Evolutionary conservation across 805 yeast species (phyloP).

Genomic region (Yarrowia osloensis): DNA sequence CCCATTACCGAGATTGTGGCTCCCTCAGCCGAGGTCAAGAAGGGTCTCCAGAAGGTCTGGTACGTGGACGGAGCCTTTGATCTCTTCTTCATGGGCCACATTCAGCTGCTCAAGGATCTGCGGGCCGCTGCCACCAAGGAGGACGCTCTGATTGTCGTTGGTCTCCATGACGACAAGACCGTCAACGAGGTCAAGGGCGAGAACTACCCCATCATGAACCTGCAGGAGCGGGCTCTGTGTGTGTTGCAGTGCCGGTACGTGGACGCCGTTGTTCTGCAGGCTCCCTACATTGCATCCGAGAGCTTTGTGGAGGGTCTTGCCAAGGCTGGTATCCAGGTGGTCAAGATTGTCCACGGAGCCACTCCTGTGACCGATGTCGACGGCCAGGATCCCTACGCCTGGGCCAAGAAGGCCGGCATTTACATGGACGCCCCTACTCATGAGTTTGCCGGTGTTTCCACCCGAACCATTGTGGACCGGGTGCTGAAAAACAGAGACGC

Average conservation of each 20-base stretch:
- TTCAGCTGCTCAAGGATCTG: slow-evolving; percentile 63
- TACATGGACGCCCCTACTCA: slow-evolving; percentile 54
- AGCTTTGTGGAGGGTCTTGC: slow-evolving; percentile 47
- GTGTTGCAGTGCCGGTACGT: slow-evolving; percentile 85
- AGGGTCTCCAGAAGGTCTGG: slow-evolving; percentile 39
- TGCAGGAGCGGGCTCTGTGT: slow-evolving; percentile 82
- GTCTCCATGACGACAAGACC: slow-evolving; percentile 61
- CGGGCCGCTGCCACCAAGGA: slow-evolving; percentile 45
- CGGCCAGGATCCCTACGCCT: slow-evolving; percentile 47
- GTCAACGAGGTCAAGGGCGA: slow-evolving; percentile 60
- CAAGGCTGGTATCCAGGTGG: slow-evolving; percentile 42
- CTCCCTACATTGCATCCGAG: slow-evolving; percentile 56
- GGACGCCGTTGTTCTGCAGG: slow-evolving; percentile 73
- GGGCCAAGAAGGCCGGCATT: slow-evolving; percentile 43
- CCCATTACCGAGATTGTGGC: slow-evolving; percentile 18
- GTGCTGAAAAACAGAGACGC: slow-evolving; percentile 66
- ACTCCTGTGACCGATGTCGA: slow-evolving; percentile 46
- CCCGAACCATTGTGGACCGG: slow-evolving; percentile 71
- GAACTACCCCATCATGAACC: slow-evolving; percentile 81
- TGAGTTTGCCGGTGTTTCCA: slow-evolving; percentile 63
- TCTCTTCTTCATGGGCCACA: slow-evolving; percentile 90
- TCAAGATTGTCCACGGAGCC: slow-evolving; percentile 60
- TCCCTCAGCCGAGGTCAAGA: slow-evolving; percentile 18
- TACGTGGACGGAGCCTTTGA: slow-evolving; percentile 88
- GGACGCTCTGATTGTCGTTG: slow-evolving; percentile 60